A percentile compares a stretch with the other conserved stretches of the same genome.
Evolutionary conservation across 1,284 basidiomycete species (phyloP).

Genomic region (Papiliotrema nemorosa): DNA sequence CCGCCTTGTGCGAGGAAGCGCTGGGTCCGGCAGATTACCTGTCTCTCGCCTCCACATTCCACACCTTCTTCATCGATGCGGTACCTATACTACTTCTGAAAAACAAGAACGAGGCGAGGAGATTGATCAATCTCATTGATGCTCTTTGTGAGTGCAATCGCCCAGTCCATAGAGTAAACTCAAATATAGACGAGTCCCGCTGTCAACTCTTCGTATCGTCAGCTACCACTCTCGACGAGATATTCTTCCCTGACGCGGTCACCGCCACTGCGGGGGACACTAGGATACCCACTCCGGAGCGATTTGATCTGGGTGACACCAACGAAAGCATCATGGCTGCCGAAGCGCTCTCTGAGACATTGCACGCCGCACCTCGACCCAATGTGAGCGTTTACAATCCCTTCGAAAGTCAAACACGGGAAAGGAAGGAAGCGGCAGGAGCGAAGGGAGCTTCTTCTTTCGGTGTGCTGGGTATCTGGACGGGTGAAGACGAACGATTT

Average conservation of each 20-base stretch:
- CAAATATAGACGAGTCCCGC: slow-evolving; percentile 43
- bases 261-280: slow-evolving; percentile 5
- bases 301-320: slow-evolving; percentile 20
- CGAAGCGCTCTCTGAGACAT: slow-evolving; percentile 59
- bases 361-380: slow-evolving; percentile 58
- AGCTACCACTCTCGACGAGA: slow-evolving; percentile 54
- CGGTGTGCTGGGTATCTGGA: slow-evolving; percentile 59
- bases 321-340: slow-evolving; percentile 58
- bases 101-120: slow-evolving; percentile 64
- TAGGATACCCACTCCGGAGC: slow-evolving; percentile 2
- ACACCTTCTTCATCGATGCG: slow-evolving; percentile 59
- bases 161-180: slow-evolving; percentile 1
- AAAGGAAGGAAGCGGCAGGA: slow-evolving; percentile 17
- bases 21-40: slow-evolving; percentile 69
- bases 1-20: slow-evolving; percentile 62
- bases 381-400: slow-evolving; percentile 60
- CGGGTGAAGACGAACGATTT: slow-evolving; percentile 65
- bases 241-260: slow-evolving; percentile 61
- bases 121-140: slow-evolving; percentile 69
- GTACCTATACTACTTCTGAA: slow-evolving; percentile 59
- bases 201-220: slow-evolving; percentile 52
- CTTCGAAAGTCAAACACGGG: slow-evolving; percentile 18
- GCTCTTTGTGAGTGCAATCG: slow-evolving; percentile 55
- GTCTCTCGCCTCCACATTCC: slow-evolving; percentile 59
- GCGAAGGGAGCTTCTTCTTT: slow-evolving; percentile 50